These are phyloP conservation scores for Juncus inflexus DNA, from an alignment of 176 grass and related monocot genomes.

Conservation along the genomic window DNA sequence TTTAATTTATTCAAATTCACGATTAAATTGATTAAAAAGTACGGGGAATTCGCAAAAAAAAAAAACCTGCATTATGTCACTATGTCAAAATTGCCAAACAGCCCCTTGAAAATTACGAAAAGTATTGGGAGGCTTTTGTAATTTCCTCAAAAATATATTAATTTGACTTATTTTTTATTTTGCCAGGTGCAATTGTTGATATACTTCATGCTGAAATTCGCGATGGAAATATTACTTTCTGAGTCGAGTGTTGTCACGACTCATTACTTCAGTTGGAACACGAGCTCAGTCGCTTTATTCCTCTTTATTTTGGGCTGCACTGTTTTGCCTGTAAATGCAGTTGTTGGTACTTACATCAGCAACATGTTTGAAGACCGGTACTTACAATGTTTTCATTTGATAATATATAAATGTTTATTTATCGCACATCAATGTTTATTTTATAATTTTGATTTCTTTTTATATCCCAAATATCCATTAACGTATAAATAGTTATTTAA, in stretches of 20 bases:
- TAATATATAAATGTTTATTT: conserved; percentile 2
- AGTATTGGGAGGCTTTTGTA: neutral
- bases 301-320: conserved; percentile 84
- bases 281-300: conserved; percentile 85
- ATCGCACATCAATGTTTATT: neutral
- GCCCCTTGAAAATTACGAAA: neutral
- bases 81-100: too few species aligned
- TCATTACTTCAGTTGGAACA: conserved; percentile 93
- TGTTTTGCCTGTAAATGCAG: conserved; percentile 92
- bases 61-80: too few species aligned
- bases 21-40: neutral
- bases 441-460: too few species aligned
- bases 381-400: conserved; percentile 25
- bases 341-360: conserved; percentile 90
- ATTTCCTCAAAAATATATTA: too few species aligned
- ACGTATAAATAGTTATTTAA: too few species aligned
- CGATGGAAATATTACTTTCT: conserved; percentile 95
- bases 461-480: too few species aligned
- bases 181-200: conserved; percentile 83
- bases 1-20: neutral
- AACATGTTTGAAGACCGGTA: conserved; percentile 99
- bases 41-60: neutral
- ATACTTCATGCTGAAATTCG: conserved; percentile 99
- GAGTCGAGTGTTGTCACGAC: conserved; percentile 93
- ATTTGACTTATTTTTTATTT: neutral